Conservation (phyloP, 139 green algal genomes). For the Haematococcus sp. region DNA sequence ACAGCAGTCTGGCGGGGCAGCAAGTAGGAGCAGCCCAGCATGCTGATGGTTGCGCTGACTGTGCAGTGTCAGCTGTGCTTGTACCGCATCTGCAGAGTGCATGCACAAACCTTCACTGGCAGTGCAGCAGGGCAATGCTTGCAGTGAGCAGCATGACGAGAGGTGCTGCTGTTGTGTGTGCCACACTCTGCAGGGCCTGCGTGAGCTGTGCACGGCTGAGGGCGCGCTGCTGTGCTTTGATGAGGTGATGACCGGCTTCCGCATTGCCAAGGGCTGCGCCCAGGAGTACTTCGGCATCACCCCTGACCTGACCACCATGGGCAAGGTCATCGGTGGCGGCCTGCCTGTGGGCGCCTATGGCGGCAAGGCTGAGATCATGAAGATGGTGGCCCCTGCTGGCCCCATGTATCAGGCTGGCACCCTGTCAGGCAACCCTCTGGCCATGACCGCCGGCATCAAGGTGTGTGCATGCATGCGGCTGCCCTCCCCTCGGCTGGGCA, state of each 20-base stretch:
- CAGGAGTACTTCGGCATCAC: slow-evolving; percentile 97
- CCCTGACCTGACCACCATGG: slow-evolving; percentile 98
- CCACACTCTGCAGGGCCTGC: slow-evolving; percentile 91
- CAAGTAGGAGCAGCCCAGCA: no score
- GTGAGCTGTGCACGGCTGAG: slow-evolving; percentile 79
- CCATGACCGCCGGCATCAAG: slow-evolving; percentile 88
- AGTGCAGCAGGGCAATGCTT: no score
- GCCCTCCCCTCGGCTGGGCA: no score
- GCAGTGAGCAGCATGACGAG: no score
- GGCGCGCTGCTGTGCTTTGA: slow-evolving; percentile 97
- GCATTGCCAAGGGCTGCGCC: slow-evolving; percentile 75
- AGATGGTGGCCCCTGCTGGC: slow-evolving; percentile 93
- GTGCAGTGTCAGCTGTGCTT: no score
- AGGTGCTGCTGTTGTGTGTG: no score
- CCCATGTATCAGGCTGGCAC: slow-evolving; percentile 95
- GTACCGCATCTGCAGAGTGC: no score
- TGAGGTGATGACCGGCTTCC: slow-evolving; percentile 96
- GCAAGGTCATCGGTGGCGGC: slow-evolving; percentile 98
- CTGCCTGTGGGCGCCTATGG: slow-evolving; percentile 98
- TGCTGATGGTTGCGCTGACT: no score
- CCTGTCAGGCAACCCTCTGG: slow-evolving; percentile 96
- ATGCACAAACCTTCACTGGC: no score
- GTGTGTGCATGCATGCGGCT: neutral
- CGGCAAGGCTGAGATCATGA: slow-evolving; percentile 95
- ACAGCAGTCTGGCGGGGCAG: neutral